Evolutionary conservation across 2,329 filamentous ascomycete genomes (phyloP).

Genomic region (Aspergillus sp.): DNA sequence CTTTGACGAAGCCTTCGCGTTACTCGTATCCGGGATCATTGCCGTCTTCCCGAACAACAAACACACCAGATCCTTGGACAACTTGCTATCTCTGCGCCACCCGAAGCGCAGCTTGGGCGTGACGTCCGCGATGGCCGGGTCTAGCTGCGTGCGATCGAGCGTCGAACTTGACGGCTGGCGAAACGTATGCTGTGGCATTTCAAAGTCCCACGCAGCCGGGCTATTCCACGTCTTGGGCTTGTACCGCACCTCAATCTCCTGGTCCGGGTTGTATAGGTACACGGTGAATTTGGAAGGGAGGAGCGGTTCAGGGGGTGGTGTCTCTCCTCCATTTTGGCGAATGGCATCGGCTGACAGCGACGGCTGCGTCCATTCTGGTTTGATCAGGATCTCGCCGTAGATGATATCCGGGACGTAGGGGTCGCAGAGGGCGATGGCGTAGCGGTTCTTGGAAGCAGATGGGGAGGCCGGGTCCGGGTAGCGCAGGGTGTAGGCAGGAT

Average conservation of each 20-base stretch:
- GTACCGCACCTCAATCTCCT: slow-evolving; percentile 60
- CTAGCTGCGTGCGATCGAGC: slow-evolving; percentile 63
- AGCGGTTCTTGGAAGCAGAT: slow-evolving; percentile 63
- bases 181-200: slow-evolving; percentile 80
- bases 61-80: slow-evolving; percentile 82
- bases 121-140: slow-evolving; percentile 46
- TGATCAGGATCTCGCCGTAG: slow-evolving; percentile 76
- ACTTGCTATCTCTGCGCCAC: slow-evolving; percentile 80
- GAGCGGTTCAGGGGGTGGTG: slow-evolving; percentile 60
- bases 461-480: slow-evolving; percentile 64
- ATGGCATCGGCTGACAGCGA: slow-evolving; percentile 73
- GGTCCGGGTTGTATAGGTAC: slow-evolving; percentile 89
- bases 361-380: slow-evolving; percentile 78
- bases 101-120: slow-evolving; percentile 73
- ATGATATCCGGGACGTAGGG: slow-evolving; percentile 71
- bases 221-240: slow-evolving; percentile 72
- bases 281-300: slow-evolving; percentile 73
- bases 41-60: slow-evolving; percentile 72
- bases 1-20: slow-evolving; percentile 51
- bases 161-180: slow-evolving; percentile 67
- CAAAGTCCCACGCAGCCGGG: slow-evolving; percentile 79
- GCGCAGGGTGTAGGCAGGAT: slow-evolving; percentile 70
- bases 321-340: slow-evolving; percentile 57
- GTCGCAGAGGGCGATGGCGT: slow-evolving; percentile 78
- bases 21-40: slow-evolving; percentile 47